phyloP scores from a whole-genome alignment of 1,284 basidiomycete species.

The Cryptococcus sp. region DNA sequence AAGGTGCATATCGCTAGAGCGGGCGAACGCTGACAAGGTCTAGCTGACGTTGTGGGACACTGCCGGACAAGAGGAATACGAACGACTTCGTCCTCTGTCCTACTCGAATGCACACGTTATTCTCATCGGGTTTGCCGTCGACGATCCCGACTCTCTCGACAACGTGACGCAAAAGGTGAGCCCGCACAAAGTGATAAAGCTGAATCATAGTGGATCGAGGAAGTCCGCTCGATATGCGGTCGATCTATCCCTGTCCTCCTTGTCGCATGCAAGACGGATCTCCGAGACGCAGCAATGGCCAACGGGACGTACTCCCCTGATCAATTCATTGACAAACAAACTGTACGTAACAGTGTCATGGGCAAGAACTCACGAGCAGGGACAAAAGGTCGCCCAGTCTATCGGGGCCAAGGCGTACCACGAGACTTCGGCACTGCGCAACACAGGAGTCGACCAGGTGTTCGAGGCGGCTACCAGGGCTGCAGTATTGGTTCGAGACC shows the following conservation, averaged over 20 bases:
- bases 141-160: conserved; percentile 93
- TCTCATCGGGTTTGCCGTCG: conserved; percentile 92
- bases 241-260: conserved; percentile 51
- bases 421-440: conserved; percentile 85
- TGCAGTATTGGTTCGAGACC: conserved; percentile 87
- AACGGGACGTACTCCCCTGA: conserved; percentile 42
- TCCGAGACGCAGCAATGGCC: conserved; percentile 51
- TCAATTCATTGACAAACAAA: conserved; percentile 43
- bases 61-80: conserved; percentile 97
- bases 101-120: conserved; percentile 99
- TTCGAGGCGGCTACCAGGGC: conserved; percentile 91
- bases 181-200: background rate
- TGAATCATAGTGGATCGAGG: conserved; percentile 83
- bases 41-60: conserved; percentile 96
- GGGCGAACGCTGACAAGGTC: conserved; percentile 41
- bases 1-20: too few relatives aligned
- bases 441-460: conserved; percentile 89
- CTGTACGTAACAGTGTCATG: conserved; percentile 34
- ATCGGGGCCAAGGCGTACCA: conserved; percentile 88
- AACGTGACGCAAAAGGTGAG: conserved; percentile 86
- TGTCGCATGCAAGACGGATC: conserved; percentile 49
- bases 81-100: conserved; percentile 87
- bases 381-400: conserved; percentile 65
- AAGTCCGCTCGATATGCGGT: conserved; percentile 88
- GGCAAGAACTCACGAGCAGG: conserved; percentile 47